Evolutionary conservation across 768 basidiomycete species (phyloP), one percentile per base, ranked within the genome.

Genomic region (Rhodotorula taiwanensis): DNA sequence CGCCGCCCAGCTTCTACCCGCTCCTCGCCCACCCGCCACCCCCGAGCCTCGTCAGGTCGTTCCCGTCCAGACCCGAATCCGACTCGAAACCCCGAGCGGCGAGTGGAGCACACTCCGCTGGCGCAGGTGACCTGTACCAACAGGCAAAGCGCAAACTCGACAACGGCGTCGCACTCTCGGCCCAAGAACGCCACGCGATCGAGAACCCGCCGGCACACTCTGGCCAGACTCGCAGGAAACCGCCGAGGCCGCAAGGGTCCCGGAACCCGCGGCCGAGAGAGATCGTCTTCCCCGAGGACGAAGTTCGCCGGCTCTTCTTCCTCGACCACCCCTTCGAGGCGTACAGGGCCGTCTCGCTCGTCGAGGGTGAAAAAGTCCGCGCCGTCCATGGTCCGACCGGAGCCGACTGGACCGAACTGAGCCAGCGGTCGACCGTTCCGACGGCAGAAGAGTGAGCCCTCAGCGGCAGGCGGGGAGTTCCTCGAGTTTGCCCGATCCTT

Each of bases 291-390:
- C 62, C 87, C 44, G 90, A 94, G 74, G 95, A 99, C 75, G 80
- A 82, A 65, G 79, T 98, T 61, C 84, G 95, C 41, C 80, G 83
- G 58, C 88, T 89, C 75, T 98, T 99, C 80, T 98, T 93, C 79
- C 79, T 80, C 45, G 95, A 99, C 78, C 93, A 95, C 75, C 92
- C 95, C 11, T 95, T 95, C 73, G 93, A 99, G 77, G 86, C 90
- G 3, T 88, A 93, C 76, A 81, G 93, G 47, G 84, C 90, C 3
- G 79, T 80, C 14, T 84, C 82, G 16, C 75, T 99, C 55, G 83
- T 88, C 0, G 95, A 99, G 77, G 80, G 80, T 21, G 72, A 68
- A 20, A 48, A 39, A 31, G 67, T 75, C 13, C 3, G 5, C 0
- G 83, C 79, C 25, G 75, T 74, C 23, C 79, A 88, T 47, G 83